phyloP scores from a whole-genome alignment of 1,284 basidiomycete species.

The Exobasidium rhododendri region DNA sequence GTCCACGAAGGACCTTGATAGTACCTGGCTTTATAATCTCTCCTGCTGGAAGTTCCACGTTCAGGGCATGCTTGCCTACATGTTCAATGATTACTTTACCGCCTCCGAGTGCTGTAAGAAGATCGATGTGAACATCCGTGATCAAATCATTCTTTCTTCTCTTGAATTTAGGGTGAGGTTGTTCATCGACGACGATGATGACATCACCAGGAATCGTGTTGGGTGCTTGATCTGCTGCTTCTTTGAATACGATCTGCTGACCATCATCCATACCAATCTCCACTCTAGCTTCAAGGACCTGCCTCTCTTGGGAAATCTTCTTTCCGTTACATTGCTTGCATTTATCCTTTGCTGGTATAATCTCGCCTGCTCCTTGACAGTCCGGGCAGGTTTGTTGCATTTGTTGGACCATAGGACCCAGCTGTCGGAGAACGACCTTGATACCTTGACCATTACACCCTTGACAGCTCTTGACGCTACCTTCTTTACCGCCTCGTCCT shows the following conservation, averaged over 20 bases:
- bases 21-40: constrained; percentile 84
- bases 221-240: constrained; percentile 95
- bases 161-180: constrained; percentile 85
- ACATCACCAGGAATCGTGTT: constrained; percentile 89
- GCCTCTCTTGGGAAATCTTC: constrained; percentile 91
- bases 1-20: constrained; percentile 84
- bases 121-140: constrained; percentile 82
- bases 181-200: constrained; percentile 94
- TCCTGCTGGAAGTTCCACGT: constrained; percentile 76
- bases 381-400: constrained; percentile 93
- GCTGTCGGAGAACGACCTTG: constrained; percentile 86
- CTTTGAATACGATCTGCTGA: constrained; percentile 88
- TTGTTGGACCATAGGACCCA: constrained; percentile 99
- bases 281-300: constrained; percentile 96
- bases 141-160: constrained; percentile 89
- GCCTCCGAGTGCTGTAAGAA: constrained; percentile 88
- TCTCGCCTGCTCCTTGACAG: constrained; percentile 85
- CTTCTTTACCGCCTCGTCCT: constrained; percentile 96
- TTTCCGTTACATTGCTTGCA: constrained; percentile 93
- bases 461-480: constrained; percentile 77
- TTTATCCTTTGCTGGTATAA: constrained; percentile 89
- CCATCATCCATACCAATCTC: constrained; percentile 99
- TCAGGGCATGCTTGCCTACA: constrained; percentile 83
- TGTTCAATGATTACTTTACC: constrained; percentile 88
- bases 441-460: constrained; percentile 86